Conservation (phyloP, 208 protist species). For the Leishmania tropica region DNA sequence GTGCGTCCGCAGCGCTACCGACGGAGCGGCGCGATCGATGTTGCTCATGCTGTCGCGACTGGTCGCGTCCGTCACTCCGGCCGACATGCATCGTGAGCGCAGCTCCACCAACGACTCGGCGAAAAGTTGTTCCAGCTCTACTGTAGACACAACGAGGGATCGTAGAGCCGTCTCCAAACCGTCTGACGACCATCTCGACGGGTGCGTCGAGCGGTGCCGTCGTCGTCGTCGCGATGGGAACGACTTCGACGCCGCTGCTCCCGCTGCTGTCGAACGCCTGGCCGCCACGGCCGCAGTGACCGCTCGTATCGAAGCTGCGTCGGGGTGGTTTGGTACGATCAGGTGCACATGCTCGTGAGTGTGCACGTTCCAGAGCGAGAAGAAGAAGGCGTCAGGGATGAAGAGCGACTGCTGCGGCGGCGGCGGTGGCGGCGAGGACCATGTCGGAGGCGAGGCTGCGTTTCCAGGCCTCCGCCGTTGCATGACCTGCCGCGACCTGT, state of each 20-base stretch:
- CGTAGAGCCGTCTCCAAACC: slow-evolving; percentile 5
- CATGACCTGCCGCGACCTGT: not conserved
- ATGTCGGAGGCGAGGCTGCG: not conserved
- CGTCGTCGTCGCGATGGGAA: not conserved
- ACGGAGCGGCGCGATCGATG: not conserved
- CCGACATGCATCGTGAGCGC: not conserved
- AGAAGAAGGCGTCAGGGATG: slow-evolving; percentile 58
- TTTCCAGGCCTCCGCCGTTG: not conserved
- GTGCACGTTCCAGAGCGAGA: slow-evolving; percentile 47
- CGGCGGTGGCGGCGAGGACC: not conserved
- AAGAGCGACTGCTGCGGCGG: not conserved
- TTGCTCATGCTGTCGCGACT: no score
- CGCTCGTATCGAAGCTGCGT: slow-evolving; percentile 6
- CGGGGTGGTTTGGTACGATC: slow-evolving; percentile 47
- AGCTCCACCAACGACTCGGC: slow-evolving; percentile 24
- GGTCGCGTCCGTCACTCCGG: not conserved
- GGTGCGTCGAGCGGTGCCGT: not conserved
- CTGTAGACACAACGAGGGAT: slow-evolving; percentile 24
- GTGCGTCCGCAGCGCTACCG: not conserved
- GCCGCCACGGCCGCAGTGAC: slow-evolving; percentile 11
- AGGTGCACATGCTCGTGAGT: slow-evolving; percentile 55
- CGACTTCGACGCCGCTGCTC: slow-evolving; percentile 5
- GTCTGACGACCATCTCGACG: not conserved
- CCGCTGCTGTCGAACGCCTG: not conserved
- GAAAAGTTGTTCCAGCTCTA: slow-evolving; percentile 26